Percentiles rank a stretch among this genome's conserved stretches.
phyloP scores from a whole-genome alignment of 1,284 basidiomycete species.

The Pulchroboletus neoregius region DNA sequence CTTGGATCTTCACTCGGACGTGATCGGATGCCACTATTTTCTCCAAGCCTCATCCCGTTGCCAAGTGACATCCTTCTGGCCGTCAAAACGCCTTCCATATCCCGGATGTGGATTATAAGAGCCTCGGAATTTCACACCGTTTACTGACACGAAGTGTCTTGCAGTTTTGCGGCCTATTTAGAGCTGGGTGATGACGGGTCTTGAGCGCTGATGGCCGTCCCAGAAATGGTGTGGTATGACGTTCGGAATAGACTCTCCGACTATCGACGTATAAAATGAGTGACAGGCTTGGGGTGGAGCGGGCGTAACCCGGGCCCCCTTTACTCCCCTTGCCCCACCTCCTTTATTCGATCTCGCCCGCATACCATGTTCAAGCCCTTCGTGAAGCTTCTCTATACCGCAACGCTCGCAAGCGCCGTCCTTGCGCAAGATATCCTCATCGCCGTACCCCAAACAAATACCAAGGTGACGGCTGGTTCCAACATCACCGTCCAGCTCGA shows the following conservation, averaged over 20 bases:
- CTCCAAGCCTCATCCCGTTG: neutral
- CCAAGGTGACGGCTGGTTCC: constrained; percentile 35
- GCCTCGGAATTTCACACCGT: neutral
- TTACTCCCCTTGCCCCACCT: neutral
- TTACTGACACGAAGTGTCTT: too few relatives aligned
- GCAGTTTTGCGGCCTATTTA: neutral
- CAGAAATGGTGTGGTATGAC: neutral
- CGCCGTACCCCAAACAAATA: constrained; percentile 34
- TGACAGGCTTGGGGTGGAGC: neutral
- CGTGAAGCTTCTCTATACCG: constrained; percentile 10
- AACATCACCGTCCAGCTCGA: constrained; percentile 42
- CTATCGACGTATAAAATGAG: neutral
- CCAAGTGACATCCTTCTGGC: neutral
- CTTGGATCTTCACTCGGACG: neutral
- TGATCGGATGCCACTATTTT: neutral
- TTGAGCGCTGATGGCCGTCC: neutral
- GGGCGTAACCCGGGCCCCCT: neutral
- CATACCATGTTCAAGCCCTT: constrained; percentile 13
- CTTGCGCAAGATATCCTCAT: constrained; percentile 42
- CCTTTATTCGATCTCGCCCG: neutral
- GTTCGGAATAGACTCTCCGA: neutral
- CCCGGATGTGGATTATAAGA: neutral
- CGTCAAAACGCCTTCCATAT: neutral
- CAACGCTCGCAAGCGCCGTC: constrained; percentile 14
- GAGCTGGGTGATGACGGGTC: neutral